A percentile compares a stretch with the other conserved stretches of the same genome.
Evolutionary conservation across 2,329 filamentous ascomycete genomes (phyloP).

Genomic region (Pseudocercospora fijiensis): DNA sequence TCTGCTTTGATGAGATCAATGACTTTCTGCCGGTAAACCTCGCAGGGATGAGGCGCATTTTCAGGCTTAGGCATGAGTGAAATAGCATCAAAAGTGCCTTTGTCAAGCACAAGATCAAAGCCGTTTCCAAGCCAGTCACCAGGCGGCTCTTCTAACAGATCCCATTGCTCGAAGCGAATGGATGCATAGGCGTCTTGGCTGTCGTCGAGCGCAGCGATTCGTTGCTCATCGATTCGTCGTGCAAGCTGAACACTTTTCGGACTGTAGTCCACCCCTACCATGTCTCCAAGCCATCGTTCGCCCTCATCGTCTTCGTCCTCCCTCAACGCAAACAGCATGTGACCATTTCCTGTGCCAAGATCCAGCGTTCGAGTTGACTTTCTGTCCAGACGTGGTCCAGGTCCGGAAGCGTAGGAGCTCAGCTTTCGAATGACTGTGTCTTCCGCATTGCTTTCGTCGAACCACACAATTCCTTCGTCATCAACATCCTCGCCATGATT

Average conservation of each 20-base stretch:
- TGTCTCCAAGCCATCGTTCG: conserved; percentile 60
- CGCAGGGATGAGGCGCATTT: conserved; percentile 50
- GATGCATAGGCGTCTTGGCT: conserved; percentile 18
- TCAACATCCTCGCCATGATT: conserved; percentile 71
- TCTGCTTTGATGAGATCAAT: conserved; percentile 66
- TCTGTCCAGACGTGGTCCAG: conserved; percentile 45
- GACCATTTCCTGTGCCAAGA: conserved; percentile 91
- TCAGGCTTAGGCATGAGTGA: conserved; percentile 54
- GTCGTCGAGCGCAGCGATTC: conserved; percentile 15
- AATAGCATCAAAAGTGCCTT: conserved; percentile 96
- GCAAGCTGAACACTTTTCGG: conserved; percentile 72
- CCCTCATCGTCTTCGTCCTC: conserved; percentile 52
- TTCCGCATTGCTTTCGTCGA: conserved; percentile 88
- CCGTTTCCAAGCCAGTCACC: conserved; percentile 60
- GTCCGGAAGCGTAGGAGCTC: conserved; percentile 51
- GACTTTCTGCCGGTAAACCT: conserved; percentile 71
- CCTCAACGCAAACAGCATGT: conserved; percentile 78
- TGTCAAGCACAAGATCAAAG: conserved; percentile 93
- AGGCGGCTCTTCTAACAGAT: conserved; percentile 48
- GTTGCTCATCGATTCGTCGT: conserved; percentile 52
- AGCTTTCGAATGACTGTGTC: conserved; percentile 70
- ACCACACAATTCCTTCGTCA: conserved; percentile 92
- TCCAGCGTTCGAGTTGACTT: conserved; percentile 68
- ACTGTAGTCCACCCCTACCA: conserved; percentile 90
- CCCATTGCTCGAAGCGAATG: conserved; percentile 55